Percentiles rank a stretch among this genome's conserved stretches.
Evolutionary conservation across 352 stramenopile genomes (phyloP).

Genomic region (Phytophthora brassicae): DNA sequence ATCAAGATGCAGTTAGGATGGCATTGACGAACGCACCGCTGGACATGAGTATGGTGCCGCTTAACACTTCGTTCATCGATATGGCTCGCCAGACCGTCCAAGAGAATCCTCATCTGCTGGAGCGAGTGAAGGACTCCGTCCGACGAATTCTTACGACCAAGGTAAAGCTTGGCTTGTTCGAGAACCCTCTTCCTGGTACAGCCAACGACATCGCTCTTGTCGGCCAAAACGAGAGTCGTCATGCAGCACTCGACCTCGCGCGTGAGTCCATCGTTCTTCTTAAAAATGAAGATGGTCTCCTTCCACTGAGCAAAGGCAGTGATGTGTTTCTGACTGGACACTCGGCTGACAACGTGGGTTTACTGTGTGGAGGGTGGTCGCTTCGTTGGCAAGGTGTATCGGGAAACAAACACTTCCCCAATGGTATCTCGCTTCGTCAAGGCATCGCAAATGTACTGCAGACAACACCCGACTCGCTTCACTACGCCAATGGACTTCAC

Average conservation of each 20-base stretch:
- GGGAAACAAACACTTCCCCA: constrained; percentile 59
- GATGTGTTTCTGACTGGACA: constrained; percentile 73
- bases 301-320: constrained; percentile 45
- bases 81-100: constrained; percentile 44
- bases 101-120: constrained; percentile 33
- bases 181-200: constrained; percentile 56
- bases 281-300: constrained; percentile 67
- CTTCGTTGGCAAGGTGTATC: constrained; percentile 87
- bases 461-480: constrained; percentile 16
- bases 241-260: constrained; percentile 63
- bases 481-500: constrained; percentile 59
- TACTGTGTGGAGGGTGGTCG: constrained; percentile 82
- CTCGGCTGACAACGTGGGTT: constrained; percentile 64
- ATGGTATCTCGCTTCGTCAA: constrained; percentile 64
- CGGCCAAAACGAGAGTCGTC: constrained; percentile 49
- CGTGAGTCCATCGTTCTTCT: constrained; percentile 85
- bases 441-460: constrained; percentile 46
- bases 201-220: constrained; percentile 45
- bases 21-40: constrained; percentile 74
- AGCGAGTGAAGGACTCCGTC: constrained; percentile 58
- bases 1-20: constrained; percentile 69
- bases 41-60: constrained; percentile 92
- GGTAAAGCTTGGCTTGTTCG: constrained; percentile 66
- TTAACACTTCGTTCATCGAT: constrained; percentile 54
- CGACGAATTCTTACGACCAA: constrained; percentile 77